Evolutionary conservation across 2,329 filamentous ascomycete genomes (phyloP).

Genomic region (Arthrobotrys pseudoclavata): DNA sequence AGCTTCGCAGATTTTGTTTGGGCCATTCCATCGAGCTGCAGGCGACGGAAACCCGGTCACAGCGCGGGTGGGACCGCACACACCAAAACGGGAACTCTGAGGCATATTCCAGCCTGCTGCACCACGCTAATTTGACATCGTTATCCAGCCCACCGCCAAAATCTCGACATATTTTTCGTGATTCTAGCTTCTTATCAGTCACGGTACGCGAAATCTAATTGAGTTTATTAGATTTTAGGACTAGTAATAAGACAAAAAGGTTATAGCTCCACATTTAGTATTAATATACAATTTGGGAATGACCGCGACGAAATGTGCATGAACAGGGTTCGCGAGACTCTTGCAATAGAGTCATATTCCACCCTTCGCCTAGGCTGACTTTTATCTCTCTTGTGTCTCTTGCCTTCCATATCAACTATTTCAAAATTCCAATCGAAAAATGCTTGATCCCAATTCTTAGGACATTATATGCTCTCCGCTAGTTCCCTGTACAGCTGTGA

Average conservation of each 20-base stretch:
- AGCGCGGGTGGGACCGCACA: conserved; percentile 27
- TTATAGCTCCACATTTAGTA: conserved; percentile 4
- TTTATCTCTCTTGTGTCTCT: neutral
- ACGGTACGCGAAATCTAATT: neutral
- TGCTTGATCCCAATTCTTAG: neutral
- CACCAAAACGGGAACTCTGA: conserved; percentile 18
- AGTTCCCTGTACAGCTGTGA: neutral
- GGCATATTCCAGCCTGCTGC: conserved; percentile 1
- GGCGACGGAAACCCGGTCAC: conserved; percentile 22
- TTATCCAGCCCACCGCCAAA: conserved; percentile 7
- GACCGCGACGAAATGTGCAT: neutral
- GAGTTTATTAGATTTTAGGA: neutral
- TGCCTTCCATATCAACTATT: neutral
- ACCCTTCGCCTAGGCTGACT: neutral
- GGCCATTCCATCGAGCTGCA: conserved; percentile 18
- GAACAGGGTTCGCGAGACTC: neutral
- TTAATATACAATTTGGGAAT: conserved; percentile 11
- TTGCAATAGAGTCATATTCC: neutral
- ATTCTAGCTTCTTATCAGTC: conserved; percentile 9
- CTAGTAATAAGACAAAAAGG: neutral
- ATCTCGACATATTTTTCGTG: neutral
- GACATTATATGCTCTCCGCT: neutral
- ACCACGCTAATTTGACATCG: conserved; percentile 3
- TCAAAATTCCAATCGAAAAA: conserved; percentile 1
- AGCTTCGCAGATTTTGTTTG: neutral